Evolutionary conservation across 139 green algal genomes (phyloP).

Genomic region (Auxenochlorella protothecoides): DNA sequence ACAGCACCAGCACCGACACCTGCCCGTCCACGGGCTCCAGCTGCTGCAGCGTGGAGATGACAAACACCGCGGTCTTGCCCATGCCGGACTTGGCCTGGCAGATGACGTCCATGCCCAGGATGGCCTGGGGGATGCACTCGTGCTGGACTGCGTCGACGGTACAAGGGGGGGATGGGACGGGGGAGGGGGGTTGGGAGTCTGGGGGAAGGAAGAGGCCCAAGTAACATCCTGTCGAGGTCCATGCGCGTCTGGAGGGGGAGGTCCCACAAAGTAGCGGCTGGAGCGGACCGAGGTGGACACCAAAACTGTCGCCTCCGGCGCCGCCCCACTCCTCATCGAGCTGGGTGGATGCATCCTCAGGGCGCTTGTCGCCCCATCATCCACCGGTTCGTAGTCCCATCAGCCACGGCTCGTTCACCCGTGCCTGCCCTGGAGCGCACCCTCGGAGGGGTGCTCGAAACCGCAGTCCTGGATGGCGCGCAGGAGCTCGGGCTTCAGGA

Average conservation of each 20-base stretch:
- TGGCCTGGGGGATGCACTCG: constrained; percentile 96
- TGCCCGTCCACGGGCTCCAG: constrained; percentile 63
- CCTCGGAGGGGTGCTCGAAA: constrained; percentile 99
- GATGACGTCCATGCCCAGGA: constrained; percentile 95
- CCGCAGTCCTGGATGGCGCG: constrained; percentile 92
- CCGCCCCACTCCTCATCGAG: too few relatives aligned
- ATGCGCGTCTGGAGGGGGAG: too few relatives aligned
- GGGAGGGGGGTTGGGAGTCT: background rate
- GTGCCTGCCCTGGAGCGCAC: constrained; percentile 31
- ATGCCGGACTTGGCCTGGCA: constrained; percentile 99
- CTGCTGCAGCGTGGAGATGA: constrained; percentile 96
- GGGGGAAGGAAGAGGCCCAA: too few relatives aligned
- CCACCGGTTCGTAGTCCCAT: too few relatives aligned
- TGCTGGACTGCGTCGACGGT: constrained; percentile 82
- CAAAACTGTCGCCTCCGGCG: too few relatives aligned
- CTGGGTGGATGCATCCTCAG: too few relatives aligned
- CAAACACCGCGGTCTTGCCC: constrained; percentile 99
- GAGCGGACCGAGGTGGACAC: too few relatives aligned
- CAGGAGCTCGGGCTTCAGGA: constrained; percentile 91
- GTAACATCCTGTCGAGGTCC: too few relatives aligned
- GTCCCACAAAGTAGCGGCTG: too few relatives aligned
- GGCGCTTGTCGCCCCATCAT: too few relatives aligned
- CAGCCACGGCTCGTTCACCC: too few relatives aligned
- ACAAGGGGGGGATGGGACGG: background rate
- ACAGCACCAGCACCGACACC: constrained; percentile 81